phyloP scores from a whole-genome alignment of 2,329 filamentous ascomycete genomes.

The Alternaria arborescens region DNA sequence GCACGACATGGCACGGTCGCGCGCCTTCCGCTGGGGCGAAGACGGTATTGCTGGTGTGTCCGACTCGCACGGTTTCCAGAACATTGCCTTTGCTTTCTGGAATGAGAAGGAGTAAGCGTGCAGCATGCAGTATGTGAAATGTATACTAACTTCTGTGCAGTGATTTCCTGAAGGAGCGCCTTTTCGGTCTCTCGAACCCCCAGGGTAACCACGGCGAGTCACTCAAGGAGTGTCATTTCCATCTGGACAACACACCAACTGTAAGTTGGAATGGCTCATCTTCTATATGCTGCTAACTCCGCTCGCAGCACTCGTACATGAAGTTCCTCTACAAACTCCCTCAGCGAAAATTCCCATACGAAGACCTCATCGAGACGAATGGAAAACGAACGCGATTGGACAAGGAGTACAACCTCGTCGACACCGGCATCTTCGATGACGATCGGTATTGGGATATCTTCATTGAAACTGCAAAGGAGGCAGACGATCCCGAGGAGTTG shows the following conservation, averaged over 20 bases:
- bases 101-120: slow-evolving; percentile 86
- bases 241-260: slow-evolving; percentile 90
- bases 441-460: slow-evolving; percentile 96
- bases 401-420: slow-evolving; percentile 88
- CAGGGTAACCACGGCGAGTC: slow-evolving; percentile 98
- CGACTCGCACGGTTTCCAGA: slow-evolving; percentile 90
- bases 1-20: slow-evolving; percentile 87
- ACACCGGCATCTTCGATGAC: slow-evolving; percentile 88
- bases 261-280: slow-evolving; percentile 54
- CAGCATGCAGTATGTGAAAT: neutral
- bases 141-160: slow-evolving; percentile 62
- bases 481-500: slow-evolving; percentile 88
- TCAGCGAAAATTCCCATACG: slow-evolving; percentile 88
- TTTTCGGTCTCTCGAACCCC: slow-evolving; percentile 94
- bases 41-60: slow-evolving; percentile 95
- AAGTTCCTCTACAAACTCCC: slow-evolving; percentile 99
- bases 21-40: slow-evolving; percentile 94
- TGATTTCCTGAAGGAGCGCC: slow-evolving; percentile 90
- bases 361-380: slow-evolving; percentile 86
- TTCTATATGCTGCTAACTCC: slow-evolving; percentile 45
- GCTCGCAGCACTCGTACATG: slow-evolving; percentile 89
- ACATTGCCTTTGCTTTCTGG: slow-evolving; percentile 97
- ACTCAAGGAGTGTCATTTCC: slow-evolving; percentile 95
- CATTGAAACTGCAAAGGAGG: slow-evolving; percentile 94
- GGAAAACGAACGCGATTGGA: slow-evolving; percentile 78